Evolutionary conservation across 495 filamentous ascomycete species (phyloP), one percentile per base, ranked within the genome.

Genomic region (Penicillium odoratum): DNA sequence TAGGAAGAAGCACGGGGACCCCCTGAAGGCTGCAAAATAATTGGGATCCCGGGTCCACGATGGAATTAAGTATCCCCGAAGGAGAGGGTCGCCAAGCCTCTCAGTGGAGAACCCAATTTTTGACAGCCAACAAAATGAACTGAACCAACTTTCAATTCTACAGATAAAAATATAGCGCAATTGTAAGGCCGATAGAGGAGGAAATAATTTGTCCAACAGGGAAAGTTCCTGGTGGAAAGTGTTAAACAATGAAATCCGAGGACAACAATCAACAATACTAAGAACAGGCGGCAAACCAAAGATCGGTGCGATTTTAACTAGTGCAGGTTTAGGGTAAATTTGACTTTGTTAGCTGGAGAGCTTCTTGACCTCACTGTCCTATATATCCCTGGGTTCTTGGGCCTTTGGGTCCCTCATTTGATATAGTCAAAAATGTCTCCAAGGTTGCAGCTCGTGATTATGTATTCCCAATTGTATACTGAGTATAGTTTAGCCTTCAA

Each of bases 21-120:
- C 68, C 68, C 68, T 68, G 67, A 70, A 59, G 64, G 59, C 59
- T 60, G 57, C 58, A 60, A 68, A 68, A 68, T 70, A 68, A 48
- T 61, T 48, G 42, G 53, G 59, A 48, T 54, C 58, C 59, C 55
- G 62, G 59, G 38, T 49, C 60, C 62, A 55, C 59, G 48, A 53
- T 62, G 68, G 68, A 70, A 70, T 62, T 68, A 70, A 68, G 68
- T 70, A 70, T 62, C 43, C 63, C 68, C 68, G 65, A 65, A 43
- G 55, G 62, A 11, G 43, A 57, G 63, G 56, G 51, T 58, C 53
- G 67, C 67, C 65, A 66, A 70, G 67, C 60, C 65, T 58, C 56
- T 38, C 43, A 43, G 55, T 29, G 47, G 40, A 29, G 30, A 42
- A 28, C n/a, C 28, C 46, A 48, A 31, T 28, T 30, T 48, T 48